Conservation (phyloP, 2,329 filamentous ascomycete species). For the Chaetomiaceae sp. region DNA sequence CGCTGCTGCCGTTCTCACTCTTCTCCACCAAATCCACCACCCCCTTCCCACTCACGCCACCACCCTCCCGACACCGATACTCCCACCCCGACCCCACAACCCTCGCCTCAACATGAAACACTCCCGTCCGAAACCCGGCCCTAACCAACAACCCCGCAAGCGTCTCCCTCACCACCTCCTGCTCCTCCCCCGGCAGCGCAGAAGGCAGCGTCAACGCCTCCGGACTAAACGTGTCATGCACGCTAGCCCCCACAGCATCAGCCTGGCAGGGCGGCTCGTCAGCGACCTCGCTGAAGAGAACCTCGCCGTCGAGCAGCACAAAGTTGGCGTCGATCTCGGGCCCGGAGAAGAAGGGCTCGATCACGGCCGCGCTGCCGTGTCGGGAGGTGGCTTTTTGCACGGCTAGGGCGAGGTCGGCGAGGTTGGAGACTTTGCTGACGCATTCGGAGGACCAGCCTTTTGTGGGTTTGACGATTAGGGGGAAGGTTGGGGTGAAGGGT, state of each 20-base stretch:
- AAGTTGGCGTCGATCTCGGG: conserved; percentile 28
- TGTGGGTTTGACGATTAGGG: conserved; percentile 26
- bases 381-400: conserved; percentile 23
- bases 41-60: conserved; percentile 1
- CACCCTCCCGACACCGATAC: conserved; percentile 13
- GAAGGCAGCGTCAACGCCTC: conserved; percentile 25
- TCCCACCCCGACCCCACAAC: conserved; percentile 20
- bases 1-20: no score
- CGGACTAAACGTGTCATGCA: conserved; percentile 25
- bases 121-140: conserved; percentile 22
- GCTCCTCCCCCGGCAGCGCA: conserved; percentile 19
- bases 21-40: conserved; percentile 21
- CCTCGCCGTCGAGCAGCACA: conserved; percentile 23
- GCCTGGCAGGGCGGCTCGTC: conserved; percentile 25
- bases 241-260: conserved; percentile 17
- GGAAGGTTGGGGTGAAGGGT: conserved; percentile 17
- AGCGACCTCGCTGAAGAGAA: conserved; percentile 24
- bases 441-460: conserved; percentile 27
- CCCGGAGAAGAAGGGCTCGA: conserved; percentile 26
- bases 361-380: conserved; percentile 25
- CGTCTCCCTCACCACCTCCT: conserved; percentile 17
- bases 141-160: conserved; percentile 21
- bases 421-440: conserved; percentile 22
- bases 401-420: conserved; percentile 18
- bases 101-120: conserved; percentile 26